Base-by-base conservation (phyloP, 78 protist species). In the Dictyostelium firmibasis region DNA sequence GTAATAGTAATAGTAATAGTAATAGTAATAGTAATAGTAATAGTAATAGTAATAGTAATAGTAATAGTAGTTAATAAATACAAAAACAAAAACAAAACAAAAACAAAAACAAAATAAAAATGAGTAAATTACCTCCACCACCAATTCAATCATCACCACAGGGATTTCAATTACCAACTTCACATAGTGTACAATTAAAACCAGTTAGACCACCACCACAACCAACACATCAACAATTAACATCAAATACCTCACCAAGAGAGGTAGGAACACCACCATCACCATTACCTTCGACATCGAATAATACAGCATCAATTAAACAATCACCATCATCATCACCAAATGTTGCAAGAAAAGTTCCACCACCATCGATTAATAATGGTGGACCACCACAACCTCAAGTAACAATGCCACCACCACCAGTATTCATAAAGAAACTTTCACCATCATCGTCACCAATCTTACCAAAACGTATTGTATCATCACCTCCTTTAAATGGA, bases 81-180 rank as follows among this genome's bases (percentile, higher is more conserved):
- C n/a, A n/a, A n/a, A n/a, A n/a, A n/a, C n/a, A n/a, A n/a, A n/a
- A n/a, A n/a, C n/a, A n/a, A n/a, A n/a, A n/a, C n/a, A 50, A 50
- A 62, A 8, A 6, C 0, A 62, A 23, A 23, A 62, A 62, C 2
- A 8, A 11, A 2, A 72, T 16, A 29, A 69, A 33, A 72, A 33
- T 33, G 79, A 72, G 79, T 33, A 33, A 33, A 27, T 18, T 29
- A 14, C 38, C 43, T 18, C 38, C 38, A 11, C 79, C 38, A 72
- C 79, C 79, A 31, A 11, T 72, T 33, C 38, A 33, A 27, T 18
- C 35, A 29, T 29, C 79, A 18, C 38, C 47, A 33, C n/a, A 20
- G 33, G 83, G 47, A 47, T 79, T 79, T 79, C 85, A 79, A 79
- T 79, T 79, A 79, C 85, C 85, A 47, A 16, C 85, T 29, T 16